Base-by-base conservation (phyloP, 305 asterid genomes). In the Solanum hybrid region DNA sequence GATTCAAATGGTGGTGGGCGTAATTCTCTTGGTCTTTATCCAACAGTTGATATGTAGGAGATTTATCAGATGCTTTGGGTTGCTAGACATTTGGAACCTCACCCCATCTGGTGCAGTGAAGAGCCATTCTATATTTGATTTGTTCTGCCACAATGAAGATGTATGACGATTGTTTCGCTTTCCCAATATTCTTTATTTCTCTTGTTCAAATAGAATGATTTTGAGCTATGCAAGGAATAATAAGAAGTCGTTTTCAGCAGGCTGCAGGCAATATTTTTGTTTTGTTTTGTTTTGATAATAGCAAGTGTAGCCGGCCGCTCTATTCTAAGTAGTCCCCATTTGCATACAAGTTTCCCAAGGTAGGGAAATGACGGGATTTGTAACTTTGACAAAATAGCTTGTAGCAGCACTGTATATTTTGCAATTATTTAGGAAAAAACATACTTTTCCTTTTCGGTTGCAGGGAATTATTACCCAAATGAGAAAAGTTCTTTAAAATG, bases 1-100 rank as follows among this genome's bases (percentile, higher is more conserved):
- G 99, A 97, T 73, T 90, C 92, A 32, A 96, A 96, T 85, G 98
- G 98, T 13, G 90, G 94, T 16, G 98, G 98, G 7, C 94, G 94
- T 17, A 93, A 87, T 90, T 82, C 87, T 46, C 73, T 29, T 0
- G 94, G 95, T 77, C 90, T 90, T 78, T 94, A 95, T 89, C 97
- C 97, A 34, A 79, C 95, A 2, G 89, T 92, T 86, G 97, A 96
- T 87, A 31, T 89, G 88, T 95, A 94, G 94, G 87, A 87, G 87
- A 82, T 82, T 5, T 82, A 46, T 82, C 38, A 82, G 56, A 82
- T 82, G 73, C 37, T 31, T 27, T 82, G 87, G 72, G 87, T 20
- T 46, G 27, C 73, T 29, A 42, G 71, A 66, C 71, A 27, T 38
- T 46, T 81, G 71, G 71, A 81, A 40, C 35, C 71, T 42, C 34